These are phyloP conservation scores for Leccinum longicurvipes DNA, from an alignment of 768 basidiomycete genomes.

Conservation along the genomic window DNA sequence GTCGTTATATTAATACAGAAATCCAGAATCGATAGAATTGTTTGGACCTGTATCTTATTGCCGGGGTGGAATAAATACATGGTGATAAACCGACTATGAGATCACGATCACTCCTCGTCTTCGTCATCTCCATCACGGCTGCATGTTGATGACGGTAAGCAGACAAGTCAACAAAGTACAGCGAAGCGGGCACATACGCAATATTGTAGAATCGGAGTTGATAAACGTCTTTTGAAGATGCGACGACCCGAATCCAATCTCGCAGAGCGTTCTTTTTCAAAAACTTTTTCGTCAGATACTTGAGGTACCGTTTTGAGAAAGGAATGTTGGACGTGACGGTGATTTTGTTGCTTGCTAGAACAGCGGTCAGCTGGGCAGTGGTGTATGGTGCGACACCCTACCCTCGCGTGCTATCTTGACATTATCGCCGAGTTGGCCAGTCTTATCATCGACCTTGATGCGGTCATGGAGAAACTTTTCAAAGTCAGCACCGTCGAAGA, in stretches of 20 bases:
- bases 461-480: conserved; percentile 93
- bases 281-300: conserved; percentile 99
- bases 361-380: background rate
- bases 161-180: background rate
- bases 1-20: background rate
- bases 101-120: conserved; percentile 43
- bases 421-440: conserved; percentile 86
- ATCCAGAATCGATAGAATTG: background rate
- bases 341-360: conserved; percentile 72
- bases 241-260: conserved; percentile 98
- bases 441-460: conserved; percentile 90
- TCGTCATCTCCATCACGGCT: conserved; percentile 54
- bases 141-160: background rate
- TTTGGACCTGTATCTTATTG: conserved; percentile 9
- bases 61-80: conserved; percentile 1
- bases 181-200: conserved; percentile 48
- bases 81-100: background rate
- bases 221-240: conserved; percentile 90
- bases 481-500: conserved; percentile 62
- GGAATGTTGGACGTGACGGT: conserved; percentile 82
- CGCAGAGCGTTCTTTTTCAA: conserved; percentile 95
- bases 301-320: conserved; percentile 96
- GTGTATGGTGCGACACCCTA: conserved; percentile 31
- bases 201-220: conserved; percentile 95
- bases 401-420: conserved; percentile 87